Evolutionary conservation across 208 protist species (phyloP), one percentile per base, ranked within the genome.

Genomic region (Trypanosoma platydactyli): DNA sequence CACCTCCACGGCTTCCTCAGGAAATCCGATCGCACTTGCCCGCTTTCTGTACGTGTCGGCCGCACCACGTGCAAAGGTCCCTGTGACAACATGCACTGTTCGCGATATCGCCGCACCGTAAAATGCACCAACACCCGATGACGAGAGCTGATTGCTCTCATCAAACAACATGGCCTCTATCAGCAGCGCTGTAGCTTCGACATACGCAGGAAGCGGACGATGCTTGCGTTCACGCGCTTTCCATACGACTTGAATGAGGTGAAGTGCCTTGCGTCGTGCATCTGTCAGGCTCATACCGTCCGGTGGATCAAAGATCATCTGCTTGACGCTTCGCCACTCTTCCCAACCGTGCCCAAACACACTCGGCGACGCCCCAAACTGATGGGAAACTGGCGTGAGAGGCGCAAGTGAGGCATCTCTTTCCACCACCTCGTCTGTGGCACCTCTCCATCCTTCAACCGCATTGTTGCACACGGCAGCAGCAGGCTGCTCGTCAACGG

Each of bases 1-100:
- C 58, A 91, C 90, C 77, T 95, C 86, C 7, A 94, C 85, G 24
- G 82, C 86, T 75, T 95, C 86, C 59, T 89, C 90, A 0, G 90
- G 90, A 52, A 95, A 91, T 16, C 70, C 84, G 45, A 94, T 87
- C 48, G 76, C 42, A 5, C 53, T 68, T 1, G 90, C 90, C 5
- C 90, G 77, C 65, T 90, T 82, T 35, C 90, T 81, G 71, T 95
- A 95, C 27, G 90, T 95, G 68, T 85, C 74, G 12, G 71, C 81
- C 7, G 40, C 61, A n/a, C 69, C 81, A 12, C 35, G 71, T 3
- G 82, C 85, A 45, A 94, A 92, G 44, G 79, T 85, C 48, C 90
- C 90, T 9, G 87, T 94, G 83, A 95, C 89, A 66, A 91, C 46
- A 59, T 95, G 90, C 60, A 95, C 87, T 0, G 71, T 71, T 11